phyloP scores from a whole-genome alignment of 306 rosid genomes.

The Canavalia ensiformis region DNA sequence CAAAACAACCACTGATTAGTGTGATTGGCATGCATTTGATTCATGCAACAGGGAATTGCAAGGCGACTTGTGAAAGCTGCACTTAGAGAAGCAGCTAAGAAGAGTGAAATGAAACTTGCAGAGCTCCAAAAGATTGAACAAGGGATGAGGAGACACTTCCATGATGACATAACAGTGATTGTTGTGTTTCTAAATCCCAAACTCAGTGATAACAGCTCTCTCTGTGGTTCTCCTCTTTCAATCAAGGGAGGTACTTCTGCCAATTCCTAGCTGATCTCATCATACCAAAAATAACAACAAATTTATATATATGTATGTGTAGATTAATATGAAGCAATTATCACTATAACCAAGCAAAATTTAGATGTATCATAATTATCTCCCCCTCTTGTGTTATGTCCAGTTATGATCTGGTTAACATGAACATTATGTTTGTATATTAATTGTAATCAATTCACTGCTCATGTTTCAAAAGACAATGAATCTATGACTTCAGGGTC shows the following conservation, averaged over 20 bases:
- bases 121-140: conserved; percentile 79
- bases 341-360: conserved; percentile 1
- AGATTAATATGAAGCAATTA: conserved; percentile 42
- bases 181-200: conserved; percentile 73
- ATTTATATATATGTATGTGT: background rate
- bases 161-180: conserved; percentile 81
- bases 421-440: background rate
- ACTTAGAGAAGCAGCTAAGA: conserved; percentile 85
- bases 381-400: conserved; percentile 6
- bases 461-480: conserved; percentile 2
- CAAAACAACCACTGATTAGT: background rate
- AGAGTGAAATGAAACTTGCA: conserved; percentile 78
- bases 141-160: conserved; percentile 89
- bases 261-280: conserved; percentile 49
- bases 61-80: conserved; percentile 71
- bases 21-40: background rate
- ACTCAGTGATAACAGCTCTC: conserved; percentile 51
- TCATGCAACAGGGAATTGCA: conserved; percentile 71
- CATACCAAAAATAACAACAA: conserved; percentile 7
- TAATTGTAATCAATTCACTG: conserved; percentile 1
- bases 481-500: background rate
- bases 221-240: conserved; percentile 62
- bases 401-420: conserved; percentile 33
- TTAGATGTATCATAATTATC: conserved; percentile 36
- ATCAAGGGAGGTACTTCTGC: conserved; percentile 73